Evolutionary conservation across 176 grass and related monocot genomes (phyloP).

Genomic region (Elymus sibiricus): DNA sequence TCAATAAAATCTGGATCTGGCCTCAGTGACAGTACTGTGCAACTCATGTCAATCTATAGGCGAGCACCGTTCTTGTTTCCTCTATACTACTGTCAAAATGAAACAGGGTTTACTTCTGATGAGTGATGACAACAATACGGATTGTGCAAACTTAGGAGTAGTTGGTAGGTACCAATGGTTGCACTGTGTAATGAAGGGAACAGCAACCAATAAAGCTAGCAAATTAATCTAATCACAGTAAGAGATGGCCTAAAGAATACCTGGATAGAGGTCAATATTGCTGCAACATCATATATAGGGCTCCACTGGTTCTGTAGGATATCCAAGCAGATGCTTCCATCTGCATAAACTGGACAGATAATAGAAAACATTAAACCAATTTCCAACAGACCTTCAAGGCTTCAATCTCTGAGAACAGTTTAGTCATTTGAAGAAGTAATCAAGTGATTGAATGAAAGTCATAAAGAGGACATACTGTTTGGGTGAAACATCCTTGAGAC

Average conservation of each 20-base stretch:
- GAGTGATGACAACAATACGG: neutral
- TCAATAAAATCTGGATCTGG: constrained; percentile 3
- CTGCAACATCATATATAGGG: constrained; percentile 98
- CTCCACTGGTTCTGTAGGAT: constrained; percentile 99
- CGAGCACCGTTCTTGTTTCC: neutral
- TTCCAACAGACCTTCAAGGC: neutral
- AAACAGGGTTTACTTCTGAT: neutral
- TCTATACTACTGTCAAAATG: neutral
- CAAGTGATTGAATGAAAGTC: neutral
- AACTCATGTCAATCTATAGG: neutral
- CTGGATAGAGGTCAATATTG: constrained; percentile 95
- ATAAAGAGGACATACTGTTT: constrained; percentile 61
- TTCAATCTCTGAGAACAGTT: neutral
- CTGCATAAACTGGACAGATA: constrained; percentile 66
- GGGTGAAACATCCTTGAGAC: constrained; percentile 98
- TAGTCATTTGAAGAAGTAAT: neutral
- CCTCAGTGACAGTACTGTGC: neutral
- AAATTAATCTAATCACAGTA: neutral
- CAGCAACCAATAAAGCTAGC: neutral
- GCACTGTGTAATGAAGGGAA: neutral
- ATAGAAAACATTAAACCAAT: neutral
- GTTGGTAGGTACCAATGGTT: neutral
- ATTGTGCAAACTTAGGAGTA: neutral
- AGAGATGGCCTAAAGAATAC: constrained; percentile 29
- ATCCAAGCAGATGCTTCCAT: constrained; percentile 98